phyloP scores from a whole-genome alignment of 2,329 filamentous ascomycete species.

The Thermothelomyces thermophilus region DNA sequence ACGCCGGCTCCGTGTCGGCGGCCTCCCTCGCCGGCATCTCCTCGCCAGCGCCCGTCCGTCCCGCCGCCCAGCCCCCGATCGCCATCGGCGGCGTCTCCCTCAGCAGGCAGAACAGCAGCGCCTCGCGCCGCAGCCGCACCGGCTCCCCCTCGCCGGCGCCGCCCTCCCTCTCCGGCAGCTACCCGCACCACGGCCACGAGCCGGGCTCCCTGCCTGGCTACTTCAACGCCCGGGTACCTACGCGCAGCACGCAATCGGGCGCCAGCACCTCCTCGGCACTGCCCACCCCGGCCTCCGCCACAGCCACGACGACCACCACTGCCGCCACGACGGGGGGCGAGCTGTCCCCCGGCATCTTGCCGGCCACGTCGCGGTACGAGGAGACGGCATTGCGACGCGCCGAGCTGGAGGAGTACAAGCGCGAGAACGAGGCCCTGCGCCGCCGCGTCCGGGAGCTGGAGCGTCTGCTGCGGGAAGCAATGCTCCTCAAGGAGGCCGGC shows the following conservation, averaged over 20 bases:
- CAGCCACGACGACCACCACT: background rate
- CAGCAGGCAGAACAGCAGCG: constrained; percentile 49
- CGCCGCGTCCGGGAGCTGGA: constrained; percentile 57
- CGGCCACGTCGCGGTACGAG: constrained; percentile 54
- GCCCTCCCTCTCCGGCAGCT: constrained; percentile 35
- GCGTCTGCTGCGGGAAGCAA: constrained; percentile 41
- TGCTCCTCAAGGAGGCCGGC: constrained; percentile 39
- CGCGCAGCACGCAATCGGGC: too few species aligned
- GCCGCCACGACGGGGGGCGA: constrained; percentile 30
- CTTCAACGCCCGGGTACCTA: constrained; percentile 27
- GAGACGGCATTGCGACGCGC: constrained; percentile 54
- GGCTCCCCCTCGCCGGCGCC: constrained; percentile 39
- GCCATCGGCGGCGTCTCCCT: constrained; percentile 32
- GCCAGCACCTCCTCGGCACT: too few species aligned
- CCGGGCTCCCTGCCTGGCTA: constrained; percentile 28
- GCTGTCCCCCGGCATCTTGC: constrained; percentile 48
- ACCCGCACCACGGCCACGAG: constrained; percentile 31
- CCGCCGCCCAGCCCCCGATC: constrained; percentile 22
- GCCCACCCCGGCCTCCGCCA: background rate
- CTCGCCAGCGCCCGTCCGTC: constrained; percentile 38
- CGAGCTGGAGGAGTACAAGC: constrained; percentile 55
- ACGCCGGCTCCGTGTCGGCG: constrained; percentile 34
- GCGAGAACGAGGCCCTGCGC: constrained; percentile 58
- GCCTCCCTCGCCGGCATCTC: constrained; percentile 40
- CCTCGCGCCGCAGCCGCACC: constrained; percentile 47